Conservation (phyloP, 2,329 filamentous ascomycete species). For the Pestalotiopsis sp. region DNA sequence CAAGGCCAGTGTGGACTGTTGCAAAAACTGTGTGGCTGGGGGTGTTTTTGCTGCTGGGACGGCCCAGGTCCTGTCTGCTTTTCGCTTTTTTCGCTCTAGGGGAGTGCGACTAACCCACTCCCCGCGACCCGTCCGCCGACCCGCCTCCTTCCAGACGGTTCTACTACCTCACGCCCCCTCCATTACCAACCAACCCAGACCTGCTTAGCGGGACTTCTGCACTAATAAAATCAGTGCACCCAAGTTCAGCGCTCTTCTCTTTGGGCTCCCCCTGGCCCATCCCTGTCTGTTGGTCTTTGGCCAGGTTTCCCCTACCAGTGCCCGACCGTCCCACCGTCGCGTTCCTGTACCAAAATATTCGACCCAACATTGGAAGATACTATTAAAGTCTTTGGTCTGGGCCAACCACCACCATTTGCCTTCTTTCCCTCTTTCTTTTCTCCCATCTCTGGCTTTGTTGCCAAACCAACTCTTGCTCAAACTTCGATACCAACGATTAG, state of each 20-base stretch:
- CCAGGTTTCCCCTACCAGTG: constrained; percentile 6
- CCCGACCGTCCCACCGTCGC: not conserved
- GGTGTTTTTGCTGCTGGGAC: not conserved
- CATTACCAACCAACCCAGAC: constrained; percentile 11
- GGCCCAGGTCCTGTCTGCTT: not conserved
- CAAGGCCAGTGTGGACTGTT: not conserved
- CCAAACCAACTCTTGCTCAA: constrained; percentile 27
- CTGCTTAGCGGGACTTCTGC: not conserved
- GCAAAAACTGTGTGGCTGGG: constrained; percentile 15
- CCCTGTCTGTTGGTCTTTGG: constrained; percentile 15
- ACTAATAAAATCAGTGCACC: not conserved
- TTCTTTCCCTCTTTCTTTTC: constrained; percentile 20
- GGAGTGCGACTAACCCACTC: constrained; percentile 16
- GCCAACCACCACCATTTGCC: constrained; percentile 21
- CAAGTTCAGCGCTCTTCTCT: not conserved
- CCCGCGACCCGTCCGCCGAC: not conserved
- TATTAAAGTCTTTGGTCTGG: constrained; percentile 28
- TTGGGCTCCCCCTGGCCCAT: not conserved
- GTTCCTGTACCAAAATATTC: not conserved
- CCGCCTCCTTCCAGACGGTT: constrained; percentile 12
- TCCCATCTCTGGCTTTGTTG: constrained; percentile 32
- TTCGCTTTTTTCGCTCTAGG: not conserved
- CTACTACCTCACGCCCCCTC: constrained; percentile 12
- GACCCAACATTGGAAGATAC: constrained; percentile 13
- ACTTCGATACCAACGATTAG: constrained; percentile 16